Evolutionary conservation across 163 green algal genomes (phyloP), one percentile per base, ranked within the genome.

Genomic region (Prototheca cutis): DNA sequence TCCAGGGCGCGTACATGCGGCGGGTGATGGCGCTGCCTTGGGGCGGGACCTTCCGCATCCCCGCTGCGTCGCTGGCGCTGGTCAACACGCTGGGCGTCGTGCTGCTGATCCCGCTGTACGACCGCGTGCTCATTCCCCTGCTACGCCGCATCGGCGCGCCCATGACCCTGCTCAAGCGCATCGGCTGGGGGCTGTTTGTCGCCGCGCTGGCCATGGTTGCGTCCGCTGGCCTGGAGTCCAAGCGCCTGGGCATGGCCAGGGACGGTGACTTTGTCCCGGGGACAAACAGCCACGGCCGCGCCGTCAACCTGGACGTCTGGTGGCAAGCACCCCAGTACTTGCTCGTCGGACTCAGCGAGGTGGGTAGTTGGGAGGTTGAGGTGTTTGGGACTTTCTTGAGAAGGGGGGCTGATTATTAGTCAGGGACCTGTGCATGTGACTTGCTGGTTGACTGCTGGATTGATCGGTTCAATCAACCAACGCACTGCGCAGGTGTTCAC

Each of bases 1-100:
- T 82, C 51, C 87, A 96, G 62, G 89, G 87, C 67, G 76, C 69
- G 17, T 65, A 82, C 10, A 93, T 96, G 87, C 70, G 93, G 62
- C 61, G 75, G 8, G 27, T 13, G 6, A 40, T 80, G 25, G 58
- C 60, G 3, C 47, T 66, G 21, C 67, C 70, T 2, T 45, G 36
- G 10, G 30, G 65, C 18, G 59, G 54, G 2, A 13, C 36, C 21
- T 76, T 79, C 21, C 33, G 54, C 54, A 74, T 80, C 52, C 67
- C 73, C 1, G 59, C 69, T 21, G 73, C 73, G 32, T 66, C 53
- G 4, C 65, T 80, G n/a, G 42, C 65, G 28, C 56, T 92, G 18
- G 90, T 96, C 77, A 90, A 95, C 81, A 94, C 86, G 2, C 55
- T 88, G 18, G 77, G 71, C 68, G 88, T 95, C 67, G 87, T 95